A percentile compares a stretch with the other conserved stretches of the same genome.
Evolutionary conservation across 176 grass and related monocot species (phyloP).

Genomic region (Ananas comosus): DNA sequence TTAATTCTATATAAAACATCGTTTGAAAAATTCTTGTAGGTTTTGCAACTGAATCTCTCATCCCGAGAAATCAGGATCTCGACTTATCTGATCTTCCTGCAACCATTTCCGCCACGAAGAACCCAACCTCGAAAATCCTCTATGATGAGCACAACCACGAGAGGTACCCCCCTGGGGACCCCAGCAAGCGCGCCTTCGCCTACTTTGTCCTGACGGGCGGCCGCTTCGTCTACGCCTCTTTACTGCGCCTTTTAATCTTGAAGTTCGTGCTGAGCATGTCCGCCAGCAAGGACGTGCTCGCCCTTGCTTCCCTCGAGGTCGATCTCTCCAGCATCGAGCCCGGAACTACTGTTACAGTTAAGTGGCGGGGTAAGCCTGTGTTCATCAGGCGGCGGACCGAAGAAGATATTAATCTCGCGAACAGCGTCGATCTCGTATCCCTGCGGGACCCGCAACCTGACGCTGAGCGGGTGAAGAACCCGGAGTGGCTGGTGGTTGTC

Average conservation of each 20-base stretch:
- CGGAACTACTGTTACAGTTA: slow-evolving; percentile 74
- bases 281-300: slow-evolving; percentile 76
- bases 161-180: slow-evolving; percentile 63
- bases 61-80: slow-evolving; percentile 45
- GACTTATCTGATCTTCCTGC: slow-evolving; percentile 41
- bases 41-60: slow-evolving; percentile 64
- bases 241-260: slow-evolving; percentile 59
- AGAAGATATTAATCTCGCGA: slow-evolving; percentile 78
- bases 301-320: slow-evolving; percentile 68
- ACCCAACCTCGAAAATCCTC: slow-evolving; percentile 60
- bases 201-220: slow-evolving; percentile 90
- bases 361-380: slow-evolving; percentile 90
- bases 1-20: neutral
- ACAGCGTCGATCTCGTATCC: slow-evolving; percentile 52
- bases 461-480: slow-evolving; percentile 62
- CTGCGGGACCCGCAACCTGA: slow-evolving; percentile 67
- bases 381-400: slow-evolving; percentile 88
- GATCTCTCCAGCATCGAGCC: slow-evolving; percentile 84
- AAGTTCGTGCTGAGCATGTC: slow-evolving; percentile 92
- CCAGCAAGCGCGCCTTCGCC: slow-evolving; percentile 78
- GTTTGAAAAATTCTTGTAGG: slow-evolving; percentile 28
- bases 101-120: slow-evolving; percentile 56
- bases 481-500: slow-evolving; percentile 83
- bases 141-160: slow-evolving; percentile 72
- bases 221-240: slow-evolving; percentile 73